Percentiles rank a stretch among this genome's conserved stretches.
Conservation (phyloP, 208 protist species). For the Leishmania tropica region DNA sequence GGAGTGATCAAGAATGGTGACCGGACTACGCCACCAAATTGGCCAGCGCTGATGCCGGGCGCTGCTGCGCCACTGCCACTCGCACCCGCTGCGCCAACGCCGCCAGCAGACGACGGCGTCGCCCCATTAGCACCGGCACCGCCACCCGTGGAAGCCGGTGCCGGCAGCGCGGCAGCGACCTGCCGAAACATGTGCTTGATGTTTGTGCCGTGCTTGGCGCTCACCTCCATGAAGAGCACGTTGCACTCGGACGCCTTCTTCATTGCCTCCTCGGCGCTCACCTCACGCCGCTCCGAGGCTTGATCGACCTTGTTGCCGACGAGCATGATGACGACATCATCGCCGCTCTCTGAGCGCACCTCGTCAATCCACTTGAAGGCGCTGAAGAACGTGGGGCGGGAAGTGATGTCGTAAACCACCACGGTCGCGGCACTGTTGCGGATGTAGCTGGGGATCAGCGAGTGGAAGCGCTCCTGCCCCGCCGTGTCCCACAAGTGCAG, state of each 20-base stretch:
- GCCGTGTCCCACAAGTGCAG: constrained; percentile 95
- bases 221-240: constrained; percentile 96
- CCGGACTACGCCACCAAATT: constrained; percentile 24
- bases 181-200: constrained; percentile 82
- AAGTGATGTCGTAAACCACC: constrained; percentile 98
- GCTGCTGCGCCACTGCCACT: neutral
- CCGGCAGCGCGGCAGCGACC: constrained; percentile 61
- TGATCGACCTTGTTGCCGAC: constrained; percentile 99
- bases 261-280: constrained; percentile 74
- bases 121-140: neutral
- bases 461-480: constrained; percentile 94
- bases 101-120: neutral
- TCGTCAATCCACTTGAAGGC: constrained; percentile 98
- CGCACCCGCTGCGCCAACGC: neutral
- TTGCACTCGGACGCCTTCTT: constrained; percentile 87
- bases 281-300: constrained; percentile 55
- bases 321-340: constrained; percentile 95
- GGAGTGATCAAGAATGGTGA: constrained; percentile 29
- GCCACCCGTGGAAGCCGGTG: constrained; percentile 4
- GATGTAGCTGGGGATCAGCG: constrained; percentile 95
- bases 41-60: constrained; percentile 5
- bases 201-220: constrained; percentile 88
- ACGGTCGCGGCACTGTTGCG: constrained; percentile 97
- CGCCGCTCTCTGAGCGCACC: constrained; percentile 95
- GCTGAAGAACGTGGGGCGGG: constrained; percentile 92